phyloP scores from a whole-genome alignment of 768 basidiomycete species.

The Dictyophora rubrovolvata region DNA sequence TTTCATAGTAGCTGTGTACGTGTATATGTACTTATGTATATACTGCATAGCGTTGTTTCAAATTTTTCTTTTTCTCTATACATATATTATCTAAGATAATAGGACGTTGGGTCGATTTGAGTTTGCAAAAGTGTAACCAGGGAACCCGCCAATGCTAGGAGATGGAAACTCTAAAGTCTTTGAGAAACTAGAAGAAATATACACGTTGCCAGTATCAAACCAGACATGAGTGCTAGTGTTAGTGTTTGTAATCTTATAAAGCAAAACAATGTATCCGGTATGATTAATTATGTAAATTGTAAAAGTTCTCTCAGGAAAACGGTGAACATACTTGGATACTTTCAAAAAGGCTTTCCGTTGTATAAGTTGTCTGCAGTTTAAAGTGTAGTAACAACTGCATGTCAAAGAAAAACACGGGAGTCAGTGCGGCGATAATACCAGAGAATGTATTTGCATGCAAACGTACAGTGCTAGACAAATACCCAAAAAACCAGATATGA shows the following conservation, averaged over 20 bases:
- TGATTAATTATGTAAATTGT: neutral
- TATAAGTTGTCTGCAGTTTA: slow-evolving; percentile 1
- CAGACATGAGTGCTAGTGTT: slow-evolving; percentile 1
- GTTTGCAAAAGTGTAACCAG: neutral
- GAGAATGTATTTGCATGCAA: too few species aligned
- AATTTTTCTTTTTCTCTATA: neutral
- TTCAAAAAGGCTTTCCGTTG: neutral
- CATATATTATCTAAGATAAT: neutral
- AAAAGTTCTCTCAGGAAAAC: neutral
- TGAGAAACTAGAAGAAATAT: slow-evolving; percentile 2
- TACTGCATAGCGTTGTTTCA: neutral
- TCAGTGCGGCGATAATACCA: neutral
- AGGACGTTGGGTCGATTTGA: neutral
- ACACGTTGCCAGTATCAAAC: slow-evolving; percentile 1
- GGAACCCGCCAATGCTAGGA: neutral
- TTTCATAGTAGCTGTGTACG: neutral
- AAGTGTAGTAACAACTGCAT: slow-evolving; percentile 1
- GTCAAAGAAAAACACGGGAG: neutral
- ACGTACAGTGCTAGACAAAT: slow-evolving; percentile 9
- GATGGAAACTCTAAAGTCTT: neutral
- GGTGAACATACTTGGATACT: slow-evolving; percentile 1
- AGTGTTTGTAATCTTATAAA: neutral
- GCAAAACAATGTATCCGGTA: neutral
- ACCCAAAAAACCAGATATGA: neutral
- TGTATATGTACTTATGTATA: neutral